These are phyloP conservation scores for Vaccinium myrtillus DNA, from an alignment of 148 eudicot species.

Conservation along the genomic window DNA sequence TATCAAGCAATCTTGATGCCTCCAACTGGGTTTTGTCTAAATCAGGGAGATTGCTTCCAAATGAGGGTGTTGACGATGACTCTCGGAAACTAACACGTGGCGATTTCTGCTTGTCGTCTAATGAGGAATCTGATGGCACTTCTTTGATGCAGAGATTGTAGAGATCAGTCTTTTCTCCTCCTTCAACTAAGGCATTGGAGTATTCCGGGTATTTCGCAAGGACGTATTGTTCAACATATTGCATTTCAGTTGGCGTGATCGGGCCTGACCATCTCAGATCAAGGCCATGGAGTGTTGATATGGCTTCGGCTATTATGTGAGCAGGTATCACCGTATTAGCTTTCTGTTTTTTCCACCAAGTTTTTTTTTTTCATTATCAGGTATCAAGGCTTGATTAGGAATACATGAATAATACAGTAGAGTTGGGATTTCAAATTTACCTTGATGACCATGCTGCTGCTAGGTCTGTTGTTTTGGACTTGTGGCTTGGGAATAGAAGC, in stretches of 20 bases:
- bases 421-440: conserved; percentile 20
- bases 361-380: conserved; percentile 7
- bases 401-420: background rate
- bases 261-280: conserved; percentile 47
- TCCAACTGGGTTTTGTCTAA: conserved; percentile 35
- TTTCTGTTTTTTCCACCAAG: conserved; percentile 26
- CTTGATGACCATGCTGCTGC: conserved; percentile 53
- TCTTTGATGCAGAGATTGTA: conserved; percentile 42
- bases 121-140: conserved; percentile 23
- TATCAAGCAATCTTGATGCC: conserved; percentile 36
- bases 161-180: conserved; percentile 39
- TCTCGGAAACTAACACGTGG: conserved; percentile 27
- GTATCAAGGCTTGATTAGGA: background rate
- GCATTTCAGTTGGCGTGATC: conserved; percentile 38
- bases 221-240: conserved; percentile 40
- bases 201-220: conserved; percentile 41
- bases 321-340: conserved; percentile 34
- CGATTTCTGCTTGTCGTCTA: conserved; percentile 29
- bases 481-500: conserved; percentile 21
- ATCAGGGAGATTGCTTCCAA: conserved; percentile 31
- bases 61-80: conserved; percentile 15
- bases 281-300: conserved; percentile 38
- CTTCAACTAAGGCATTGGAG: conserved; percentile 41
- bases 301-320: conserved; percentile 43
- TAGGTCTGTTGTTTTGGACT: conserved; percentile 40